Evolutionary conservation across 176 grass and related monocot species (phyloP).

Genomic region (Phyllostachys edulis): DNA sequence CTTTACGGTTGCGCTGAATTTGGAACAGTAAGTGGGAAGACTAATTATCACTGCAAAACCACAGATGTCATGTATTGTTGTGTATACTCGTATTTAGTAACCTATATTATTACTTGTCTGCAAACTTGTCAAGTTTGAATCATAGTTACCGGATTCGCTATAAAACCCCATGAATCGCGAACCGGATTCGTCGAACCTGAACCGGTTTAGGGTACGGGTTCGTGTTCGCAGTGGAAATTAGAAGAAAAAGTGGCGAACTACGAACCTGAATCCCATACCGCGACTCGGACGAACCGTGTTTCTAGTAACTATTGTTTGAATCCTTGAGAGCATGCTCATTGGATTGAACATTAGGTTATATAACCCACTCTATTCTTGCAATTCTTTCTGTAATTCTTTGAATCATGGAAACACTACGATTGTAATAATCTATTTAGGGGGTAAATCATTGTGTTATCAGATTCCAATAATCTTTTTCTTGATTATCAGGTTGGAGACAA

Average conservation of each 20-base stretch:
- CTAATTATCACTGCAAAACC: conserved; percentile 23
- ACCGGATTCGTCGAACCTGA: too few species aligned
- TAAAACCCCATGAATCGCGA: too few species aligned
- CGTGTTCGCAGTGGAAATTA: too few species aligned
- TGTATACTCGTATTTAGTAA: conserved; percentile 3
- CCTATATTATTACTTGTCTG: background rate
- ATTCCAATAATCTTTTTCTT: conserved; percentile 25
- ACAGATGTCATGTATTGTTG: conserved; percentile 10
- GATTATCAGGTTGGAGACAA: conserved; percentile 36
- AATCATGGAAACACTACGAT: background rate
- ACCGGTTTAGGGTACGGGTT: too few species aligned
- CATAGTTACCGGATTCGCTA: too few species aligned
- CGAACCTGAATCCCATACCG: too few species aligned
- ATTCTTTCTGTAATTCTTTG: conserved; percentile 12
- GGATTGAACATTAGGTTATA: conserved; percentile 24
- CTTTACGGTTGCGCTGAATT: conserved; percentile 34
- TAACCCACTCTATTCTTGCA: background rate
- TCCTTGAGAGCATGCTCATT: background rate
- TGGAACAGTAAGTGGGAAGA: conserved; percentile 29
- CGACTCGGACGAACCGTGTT: too few species aligned
- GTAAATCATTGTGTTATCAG: conserved; percentile 18
- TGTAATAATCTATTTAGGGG: conserved; percentile 14
- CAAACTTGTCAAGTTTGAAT: background rate
- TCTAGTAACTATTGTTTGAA: background rate
- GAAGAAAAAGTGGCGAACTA: too few species aligned